Evolutionary conservation across 2,329 filamentous ascomycete genomes (phyloP), one percentile per base, ranked within the genome.

Genomic region (Epichloe festucae): DNA sequence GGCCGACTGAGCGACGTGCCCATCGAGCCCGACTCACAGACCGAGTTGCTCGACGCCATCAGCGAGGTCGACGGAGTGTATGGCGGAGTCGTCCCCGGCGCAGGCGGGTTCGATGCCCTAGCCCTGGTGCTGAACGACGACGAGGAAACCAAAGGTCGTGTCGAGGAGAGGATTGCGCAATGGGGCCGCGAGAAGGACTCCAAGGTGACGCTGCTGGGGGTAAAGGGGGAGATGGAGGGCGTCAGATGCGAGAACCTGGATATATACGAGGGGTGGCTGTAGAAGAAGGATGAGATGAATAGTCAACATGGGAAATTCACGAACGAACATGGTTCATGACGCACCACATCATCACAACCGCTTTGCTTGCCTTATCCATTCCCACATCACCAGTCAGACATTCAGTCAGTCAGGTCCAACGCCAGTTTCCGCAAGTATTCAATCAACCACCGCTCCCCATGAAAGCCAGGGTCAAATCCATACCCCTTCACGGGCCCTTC

Each of bases 61-160:
- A 78, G 70, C n/a, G 62, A 59, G 4, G 70, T 96, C 1, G 76
- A 85, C 0, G 93, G 91, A 5, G 89, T 97, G 3, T 79, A 90
- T 57, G 90, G 89, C 0, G 93, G 90, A 0, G 89, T 97, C 0
- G 93, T 96, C 0, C 93, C 93, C 0, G 93, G 93, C 0, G 93
- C 93, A 0, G 93, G 93, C 10, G 93, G 93, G 0, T 96, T 87
- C 62, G 93, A 98, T 72, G 93, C 93, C 1, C 76, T 95, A 51
- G 86, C 85, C 1, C 66, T 98, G 54, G 67, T 98, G 53, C 79
- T 95, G 57, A 76, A 78, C 60, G 87, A 96, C 60, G 81, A 86
- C 50, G 74, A 73, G 38, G 76, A 75, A 47, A 87, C 87, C 1
- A 70, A 84, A 51, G 63, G 64, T 21, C 70, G 72, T 12, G 67